A percentile compares a stretch with the other conserved stretches of the same genome.
These are phyloP conservation scores for Calvatia gigantea DNA, from an alignment of 768 basidiomycete genomes.

Conservation along the genomic window DNA sequence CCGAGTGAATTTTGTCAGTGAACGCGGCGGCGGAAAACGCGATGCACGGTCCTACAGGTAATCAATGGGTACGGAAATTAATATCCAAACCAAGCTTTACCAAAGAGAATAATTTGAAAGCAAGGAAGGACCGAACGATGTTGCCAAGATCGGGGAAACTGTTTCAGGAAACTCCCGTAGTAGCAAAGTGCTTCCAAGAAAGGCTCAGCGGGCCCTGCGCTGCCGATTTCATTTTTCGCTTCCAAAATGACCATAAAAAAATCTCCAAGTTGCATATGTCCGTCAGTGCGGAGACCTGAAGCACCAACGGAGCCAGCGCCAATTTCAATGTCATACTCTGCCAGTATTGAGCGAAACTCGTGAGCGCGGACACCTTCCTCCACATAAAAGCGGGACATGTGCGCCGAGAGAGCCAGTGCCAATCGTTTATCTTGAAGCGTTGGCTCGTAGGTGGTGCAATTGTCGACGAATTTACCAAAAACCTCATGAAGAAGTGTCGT, in stretches of 20 bases:
- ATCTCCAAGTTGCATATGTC: neutral
- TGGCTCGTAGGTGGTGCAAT: conserved; percentile 6
- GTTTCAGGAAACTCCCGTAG: neutral
- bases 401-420: conserved; percentile 13
- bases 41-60: no score
- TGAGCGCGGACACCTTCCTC: conserved; percentile 11
- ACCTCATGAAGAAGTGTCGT: conserved; percentile 18
- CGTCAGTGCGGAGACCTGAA: conserved; percentile 6
- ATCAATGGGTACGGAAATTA: no score
- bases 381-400: conserved; percentile 16
- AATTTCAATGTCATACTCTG: neutral
- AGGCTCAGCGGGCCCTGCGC: conserved; percentile 4
- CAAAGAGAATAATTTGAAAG: no score
- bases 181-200: conserved; percentile 9
- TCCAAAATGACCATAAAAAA: conserved; percentile 2
- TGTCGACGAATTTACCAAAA: conserved; percentile 20
- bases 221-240: conserved; percentile 14
- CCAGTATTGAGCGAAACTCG: conserved; percentile 7
- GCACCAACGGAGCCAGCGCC: neutral
- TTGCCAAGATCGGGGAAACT: no score
- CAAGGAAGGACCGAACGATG: no score
- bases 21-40: no score
- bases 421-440: conserved; percentile 4
- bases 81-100: no score
- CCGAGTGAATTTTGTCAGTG: no score